Conservation (phyloP, 805 yeast genomes). For the Candida palmyrensis region DNA sequence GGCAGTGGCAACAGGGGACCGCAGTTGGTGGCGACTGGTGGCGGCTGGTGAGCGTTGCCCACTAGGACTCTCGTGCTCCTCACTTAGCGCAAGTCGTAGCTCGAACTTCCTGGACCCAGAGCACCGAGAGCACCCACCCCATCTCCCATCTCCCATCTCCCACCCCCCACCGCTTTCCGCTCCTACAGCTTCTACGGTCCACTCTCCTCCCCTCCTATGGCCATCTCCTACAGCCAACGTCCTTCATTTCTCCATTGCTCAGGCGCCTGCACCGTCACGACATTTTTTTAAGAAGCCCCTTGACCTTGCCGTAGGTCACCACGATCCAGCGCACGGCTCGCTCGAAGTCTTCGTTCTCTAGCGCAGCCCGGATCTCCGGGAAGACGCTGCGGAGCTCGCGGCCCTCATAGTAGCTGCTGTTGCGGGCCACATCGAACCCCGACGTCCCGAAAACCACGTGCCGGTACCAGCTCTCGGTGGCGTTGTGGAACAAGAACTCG, state of each 20-base stretch:
- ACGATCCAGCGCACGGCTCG: conserved; percentile 18
- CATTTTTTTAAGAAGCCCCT: conserved; percentile 12
- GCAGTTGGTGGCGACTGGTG: no score
- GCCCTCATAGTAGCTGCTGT: conserved; percentile 4
- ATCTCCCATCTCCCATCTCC: no score
- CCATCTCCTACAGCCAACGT: no score
- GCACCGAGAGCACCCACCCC: no score
- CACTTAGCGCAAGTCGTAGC: no score
- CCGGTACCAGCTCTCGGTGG: conserved; percentile 9
- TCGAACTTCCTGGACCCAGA: no score
- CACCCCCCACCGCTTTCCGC: no score
- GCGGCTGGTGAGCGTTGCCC: no score
- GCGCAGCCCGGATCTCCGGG: conserved; percentile 15
- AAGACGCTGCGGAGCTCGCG: conserved; percentile 14
- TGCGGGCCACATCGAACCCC: conserved; percentile 7
- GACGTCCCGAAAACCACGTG: conserved; percentile 20
- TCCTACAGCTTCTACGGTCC: no score
- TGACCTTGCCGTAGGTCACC: conserved; percentile 19
- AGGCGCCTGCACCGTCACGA: conserved; percentile 6
- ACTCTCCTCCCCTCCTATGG: no score
- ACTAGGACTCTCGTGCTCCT: no score
- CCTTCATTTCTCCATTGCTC: not conserved
- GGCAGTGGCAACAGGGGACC: no score
- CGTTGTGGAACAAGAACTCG: conserved; percentile 9
- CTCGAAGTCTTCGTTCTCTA: conserved; percentile 18